Evolutionary conservation across 371 early-diverging fungal genomes (phyloP), one percentile per base, ranked within the genome.

Genomic region (Rhizopus arrhizus): DNA sequence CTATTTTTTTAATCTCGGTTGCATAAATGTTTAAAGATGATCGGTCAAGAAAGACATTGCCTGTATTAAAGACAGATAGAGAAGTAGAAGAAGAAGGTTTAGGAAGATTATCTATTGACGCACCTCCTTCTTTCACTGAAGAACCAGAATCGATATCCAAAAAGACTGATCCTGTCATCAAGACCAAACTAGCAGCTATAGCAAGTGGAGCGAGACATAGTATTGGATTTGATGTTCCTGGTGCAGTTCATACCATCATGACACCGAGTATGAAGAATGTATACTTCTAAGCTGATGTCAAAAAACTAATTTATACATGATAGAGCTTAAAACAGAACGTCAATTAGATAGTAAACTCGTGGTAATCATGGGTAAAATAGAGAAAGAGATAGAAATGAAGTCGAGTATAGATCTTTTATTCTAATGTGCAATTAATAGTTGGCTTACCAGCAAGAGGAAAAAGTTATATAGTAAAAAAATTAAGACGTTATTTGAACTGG

Each of bases 361-460:
- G 6, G 82, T 87, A 22, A 74, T 85, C 35, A 87, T 87, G 88
- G 86, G 88, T 85, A 83, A 80, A 47, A 36, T 5, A 53, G 11
- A 43, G 28, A 53, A 29, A n/a, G 5, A 10, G 38, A 34, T 16
- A n/a, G 16, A 28, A 34, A 42, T 42, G 58, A 51, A 22, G 5
- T 2, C 13, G 32, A 32, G 11, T 28, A 15, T 16, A 9, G 11
- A 13, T 42, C 46, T 32, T 16, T 36, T 15, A 15, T 22, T 15
- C 2, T 29, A 16, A 47, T 22, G 16, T 53, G 28, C 5, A 15
- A 38, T 52, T 28, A 10, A 40, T 55, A 88, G 91, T 91, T 45
- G 95, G 95, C 5, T 71, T 95, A 51, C 95, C 95, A 15, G 95
- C 94, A 7, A 79, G 95, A 58, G 95, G 95, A 46, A 95, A 95